Evolutionary conservation across 1,284 basidiomycete genomes (phyloP).

Genomic region (Moesziomyces antarcticus): DNA sequence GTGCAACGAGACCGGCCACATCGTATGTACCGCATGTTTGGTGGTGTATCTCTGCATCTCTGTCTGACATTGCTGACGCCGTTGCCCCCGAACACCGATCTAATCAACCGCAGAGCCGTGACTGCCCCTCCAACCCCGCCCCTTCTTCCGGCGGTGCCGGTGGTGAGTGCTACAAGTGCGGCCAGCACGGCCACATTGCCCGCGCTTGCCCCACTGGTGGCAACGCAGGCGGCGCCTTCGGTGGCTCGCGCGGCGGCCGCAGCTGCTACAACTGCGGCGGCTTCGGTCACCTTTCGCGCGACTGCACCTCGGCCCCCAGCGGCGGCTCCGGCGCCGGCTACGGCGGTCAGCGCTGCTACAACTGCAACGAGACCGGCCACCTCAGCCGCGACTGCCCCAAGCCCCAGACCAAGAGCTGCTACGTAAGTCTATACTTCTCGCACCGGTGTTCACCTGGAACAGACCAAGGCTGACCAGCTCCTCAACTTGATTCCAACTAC

Average conservation of each 20-base stretch:
- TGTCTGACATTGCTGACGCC: neutral
- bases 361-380: constrained; percentile 63
- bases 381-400: constrained; percentile 62
- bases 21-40: constrained; percentile 23
- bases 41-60: neutral
- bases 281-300: constrained; percentile 62
- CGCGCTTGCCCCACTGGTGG: constrained; percentile 58
- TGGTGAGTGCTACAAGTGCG: constrained; percentile 63
- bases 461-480: neutral
- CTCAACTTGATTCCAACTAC: neutral
- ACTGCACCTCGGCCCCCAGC: constrained; percentile 58
- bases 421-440: constrained; percentile 25
- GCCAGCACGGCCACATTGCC: constrained; percentile 62
- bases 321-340: constrained; percentile 20
- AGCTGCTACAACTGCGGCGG: constrained; percentile 66
- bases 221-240: constrained; percentile 30
- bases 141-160: constrained; percentile 41
- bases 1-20: constrained; percentile 62
- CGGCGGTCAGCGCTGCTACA: constrained; percentile 62
- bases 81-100: neutral
- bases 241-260: constrained; percentile 41
- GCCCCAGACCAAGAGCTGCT: constrained; percentile 62
- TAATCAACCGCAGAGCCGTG: constrained; percentile 46
- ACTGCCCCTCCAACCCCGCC: constrained; percentile 55
- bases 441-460: neutral